These are phyloP conservation scores for Candida buenavistaensis DNA, from an alignment of 1,139 yeast species.

Conservation along the genomic window DNA sequence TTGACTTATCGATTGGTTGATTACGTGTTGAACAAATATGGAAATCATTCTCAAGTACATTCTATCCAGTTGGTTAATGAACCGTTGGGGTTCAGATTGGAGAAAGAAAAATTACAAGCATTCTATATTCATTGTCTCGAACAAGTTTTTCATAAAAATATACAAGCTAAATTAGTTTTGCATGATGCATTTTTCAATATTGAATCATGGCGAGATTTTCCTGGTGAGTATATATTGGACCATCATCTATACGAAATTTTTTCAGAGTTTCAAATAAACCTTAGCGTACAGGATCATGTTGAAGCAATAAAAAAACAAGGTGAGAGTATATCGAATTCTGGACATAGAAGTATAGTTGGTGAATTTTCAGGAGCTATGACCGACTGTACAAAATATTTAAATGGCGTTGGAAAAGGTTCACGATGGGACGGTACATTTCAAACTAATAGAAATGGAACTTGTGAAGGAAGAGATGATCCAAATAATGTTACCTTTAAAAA, in stretches of 20 bases:
- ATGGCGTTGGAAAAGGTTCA: constrained; percentile 26
- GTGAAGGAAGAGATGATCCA: constrained; percentile 20
- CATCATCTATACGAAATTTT: constrained; percentile 28
- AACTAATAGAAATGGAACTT: constrained; percentile 17
- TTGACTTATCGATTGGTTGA: constrained; percentile 19
- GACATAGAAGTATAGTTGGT: constrained; percentile 23
- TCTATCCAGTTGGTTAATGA: constrained; percentile 27
- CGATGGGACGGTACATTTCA: constrained; percentile 23
- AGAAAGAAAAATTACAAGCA: constrained; percentile 16
- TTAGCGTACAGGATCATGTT: constrained; percentile 18
- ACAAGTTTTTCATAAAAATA: constrained; percentile 12
- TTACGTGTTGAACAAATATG: constrained; percentile 23
- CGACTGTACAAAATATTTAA: constrained; percentile 27
- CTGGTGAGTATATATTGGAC: constrained; percentile 18
- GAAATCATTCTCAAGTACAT: constrained; percentile 15
- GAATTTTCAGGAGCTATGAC: constrained; percentile 29
- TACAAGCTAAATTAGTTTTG: constrained; percentile 16
- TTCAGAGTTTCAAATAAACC: constrained; percentile 18
- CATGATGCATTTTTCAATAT: constrained; percentile 26
- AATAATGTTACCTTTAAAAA: constrained; percentile 11
- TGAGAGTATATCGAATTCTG: constrained; percentile 15
- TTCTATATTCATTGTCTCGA: constrained; percentile 17
- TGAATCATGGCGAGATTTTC: constrained; percentile 22
- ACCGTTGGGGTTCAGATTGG: constrained; percentile 21
- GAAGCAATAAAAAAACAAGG: constrained; percentile 18